Conservation (phyloP, 192 early-diverging fungal genomes). For the Coemansia sp. region DNA sequence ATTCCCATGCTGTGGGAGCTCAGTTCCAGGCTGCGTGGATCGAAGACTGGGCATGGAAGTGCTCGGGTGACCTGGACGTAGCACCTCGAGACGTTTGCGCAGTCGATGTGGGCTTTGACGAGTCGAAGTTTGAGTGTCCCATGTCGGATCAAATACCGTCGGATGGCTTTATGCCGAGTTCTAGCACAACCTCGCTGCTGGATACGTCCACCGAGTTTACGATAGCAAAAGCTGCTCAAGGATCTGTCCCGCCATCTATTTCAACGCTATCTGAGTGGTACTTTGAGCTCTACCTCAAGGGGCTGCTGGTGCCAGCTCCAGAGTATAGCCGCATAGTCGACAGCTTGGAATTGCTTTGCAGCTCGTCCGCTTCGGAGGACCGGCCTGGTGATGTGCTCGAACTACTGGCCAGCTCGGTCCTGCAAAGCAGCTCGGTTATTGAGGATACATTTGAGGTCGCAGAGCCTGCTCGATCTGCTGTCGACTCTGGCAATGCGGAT, state of each 20-base stretch:
- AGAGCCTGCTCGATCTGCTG: neutral
- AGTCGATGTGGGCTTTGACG: conserved; percentile 25
- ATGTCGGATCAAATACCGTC: neutral
- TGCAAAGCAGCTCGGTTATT: conserved; percentile 17
- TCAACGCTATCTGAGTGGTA: conserved; percentile 34
- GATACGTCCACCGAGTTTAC: neutral
- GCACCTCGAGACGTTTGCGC: conserved; percentile 2
- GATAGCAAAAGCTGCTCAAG: neutral
- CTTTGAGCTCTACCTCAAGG: conserved; percentile 23
- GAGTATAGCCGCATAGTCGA: conserved; percentile 3
- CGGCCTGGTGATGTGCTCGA: neutral
- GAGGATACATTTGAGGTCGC: conserved; percentile 23
- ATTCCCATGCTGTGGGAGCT: neutral
- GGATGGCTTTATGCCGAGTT: neutral
- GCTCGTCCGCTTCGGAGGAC: neutral
- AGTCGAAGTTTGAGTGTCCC: conserved; percentile 1
- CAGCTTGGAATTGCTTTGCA: neutral
- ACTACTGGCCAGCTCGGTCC: neutral
- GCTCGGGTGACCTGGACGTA: conserved; percentile 6
- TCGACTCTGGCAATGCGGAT: neutral
- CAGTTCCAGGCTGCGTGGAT: conserved; percentile 29
- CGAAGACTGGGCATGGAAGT: conserved; percentile 24
- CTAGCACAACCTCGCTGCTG: neutral
- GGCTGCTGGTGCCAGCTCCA: neutral
- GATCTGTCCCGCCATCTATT: neutral